phyloP scores from a whole-genome alignment of 371 early-diverging fungal genomes.

The Saksenaea oblongispora region DNA sequence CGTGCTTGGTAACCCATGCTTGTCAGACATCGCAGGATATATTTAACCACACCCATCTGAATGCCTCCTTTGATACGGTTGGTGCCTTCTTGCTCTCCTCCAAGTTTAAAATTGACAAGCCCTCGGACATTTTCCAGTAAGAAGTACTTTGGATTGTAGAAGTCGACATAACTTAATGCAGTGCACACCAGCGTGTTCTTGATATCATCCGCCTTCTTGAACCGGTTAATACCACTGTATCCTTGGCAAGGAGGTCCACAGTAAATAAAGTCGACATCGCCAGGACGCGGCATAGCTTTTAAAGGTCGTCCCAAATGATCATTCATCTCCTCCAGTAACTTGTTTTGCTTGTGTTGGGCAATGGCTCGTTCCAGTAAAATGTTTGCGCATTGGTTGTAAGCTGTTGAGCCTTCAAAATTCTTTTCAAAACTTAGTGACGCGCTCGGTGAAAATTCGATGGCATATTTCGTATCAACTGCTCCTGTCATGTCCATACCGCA shows the following conservation, averaged over 20 bases:
- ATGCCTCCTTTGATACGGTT: constrained; percentile 48
- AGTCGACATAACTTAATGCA: constrained; percentile 62
- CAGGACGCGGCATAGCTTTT: constrained; percentile 54
- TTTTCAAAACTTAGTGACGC: constrained; percentile 59
- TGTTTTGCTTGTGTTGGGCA: constrained; percentile 26
- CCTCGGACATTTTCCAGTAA: constrained; percentile 66
- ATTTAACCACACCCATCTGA: constrained; percentile 58
- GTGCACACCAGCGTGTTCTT: constrained; percentile 64
- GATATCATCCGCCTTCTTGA: constrained; percentile 56
- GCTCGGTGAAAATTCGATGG: constrained; percentile 55
- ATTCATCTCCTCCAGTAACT: constrained; percentile 17
- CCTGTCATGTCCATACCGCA: constrained; percentile 59
- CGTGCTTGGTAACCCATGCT: constrained; percentile 65
- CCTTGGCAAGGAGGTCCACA: constrained; percentile 75
- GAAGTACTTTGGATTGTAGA: constrained; percentile 62
- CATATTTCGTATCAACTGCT: constrained; percentile 53
- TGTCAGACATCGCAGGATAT: constrained; percentile 61
- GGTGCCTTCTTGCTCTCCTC: constrained; percentile 49
- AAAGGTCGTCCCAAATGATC: constrained; percentile 40
- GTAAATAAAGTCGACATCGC: constrained; percentile 64
- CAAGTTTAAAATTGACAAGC: constrained; percentile 47
- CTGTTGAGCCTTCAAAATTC: constrained; percentile 57
- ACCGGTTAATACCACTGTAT: constrained; percentile 60
- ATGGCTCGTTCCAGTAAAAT: constrained; percentile 56
- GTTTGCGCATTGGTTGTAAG: constrained; percentile 62